Base-by-base conservation (phyloP, 2,329 filamentous ascomycete species). In the Fusarium clavum region DNA sequence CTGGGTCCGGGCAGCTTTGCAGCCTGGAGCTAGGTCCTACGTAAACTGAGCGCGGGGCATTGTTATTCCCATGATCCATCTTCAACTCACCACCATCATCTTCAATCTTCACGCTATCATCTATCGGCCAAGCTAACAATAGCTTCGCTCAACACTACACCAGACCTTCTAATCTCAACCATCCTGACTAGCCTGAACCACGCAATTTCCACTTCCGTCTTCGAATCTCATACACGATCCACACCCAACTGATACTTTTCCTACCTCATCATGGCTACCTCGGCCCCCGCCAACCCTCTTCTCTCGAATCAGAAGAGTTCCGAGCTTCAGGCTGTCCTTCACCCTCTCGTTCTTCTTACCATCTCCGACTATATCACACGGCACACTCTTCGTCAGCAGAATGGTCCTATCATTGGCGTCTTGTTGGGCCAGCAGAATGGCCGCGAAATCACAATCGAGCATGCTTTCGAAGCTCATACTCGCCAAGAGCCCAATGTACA, bases 311-410 rank as follows among this genome's bases (percentile, higher is more conserved):
- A 89, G 75, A 91, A 90, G 80, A 86, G 89, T 72, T 87, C 87
- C 44, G 93, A 96, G 80, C 88, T 97, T 46, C 91, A 94, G 70
- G 89, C 94, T 59, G 90, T 94, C 74, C 89, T 99, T 20, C 96
- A 99, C 77, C 96, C 96, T 27, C 90, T 99, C 51, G 94, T 97
- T 55, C 91, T 98, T 72, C 92, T 99, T 81, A 97, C 92, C 71
- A 96, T 99, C 76, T 97, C 95, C 73, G 96, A 99, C 81, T 97
- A 97, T 80, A 94, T 98, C 79, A 97, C 95, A 62, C 90, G 96
- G 64, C 94, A 97, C 80, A 93, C 91, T 2, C 86, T 97, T 60
- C 90, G 96, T 63, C 84, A 89, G 55, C 90, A 94, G 75, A 79
- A 84, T 20, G 92, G 92, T 0, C 94, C 94, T 18, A 87, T 98